Evolutionary conservation across 257 asterid genomes (phyloP).

Genomic region (Solanum tarapatanum): DNA sequence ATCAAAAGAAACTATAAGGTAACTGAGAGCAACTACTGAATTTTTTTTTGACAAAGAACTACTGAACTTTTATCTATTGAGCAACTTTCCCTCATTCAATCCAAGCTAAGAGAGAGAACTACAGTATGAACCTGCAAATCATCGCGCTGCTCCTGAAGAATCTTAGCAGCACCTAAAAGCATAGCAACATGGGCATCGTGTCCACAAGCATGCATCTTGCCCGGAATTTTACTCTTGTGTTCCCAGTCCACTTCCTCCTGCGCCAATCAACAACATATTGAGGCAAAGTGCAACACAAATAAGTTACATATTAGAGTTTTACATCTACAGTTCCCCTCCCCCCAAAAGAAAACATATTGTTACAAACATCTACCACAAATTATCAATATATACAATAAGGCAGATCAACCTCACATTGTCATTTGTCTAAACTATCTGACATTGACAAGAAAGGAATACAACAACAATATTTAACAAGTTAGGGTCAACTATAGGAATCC

Average conservation of each 20-base stretch:
- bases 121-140: constrained; percentile 33
- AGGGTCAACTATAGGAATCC: neutral
- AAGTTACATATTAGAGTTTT: neutral
- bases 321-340: neutral
- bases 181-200: constrained; percentile 71
- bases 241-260: constrained; percentile 69
- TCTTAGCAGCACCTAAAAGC: constrained; percentile 71
- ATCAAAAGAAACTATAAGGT: neutral
- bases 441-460: neutral
- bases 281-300: neutral
- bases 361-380: neutral
- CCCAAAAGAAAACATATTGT: neutral
- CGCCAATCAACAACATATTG: neutral
- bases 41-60: neutral
- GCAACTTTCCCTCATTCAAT: neutral
- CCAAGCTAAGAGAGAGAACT: neutral
- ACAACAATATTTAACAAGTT: neutral
- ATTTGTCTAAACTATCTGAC: neutral
- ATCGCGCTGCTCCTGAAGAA: constrained; percentile 35
- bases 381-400: neutral
- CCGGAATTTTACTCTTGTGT: constrained; percentile 57
- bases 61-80: neutral
- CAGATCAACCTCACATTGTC: neutral
- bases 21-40: neutral
- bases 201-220: constrained; percentile 79